Conservation (phyloP, 441 rosid genomes). For the Biscutella auriculata region DNA sequence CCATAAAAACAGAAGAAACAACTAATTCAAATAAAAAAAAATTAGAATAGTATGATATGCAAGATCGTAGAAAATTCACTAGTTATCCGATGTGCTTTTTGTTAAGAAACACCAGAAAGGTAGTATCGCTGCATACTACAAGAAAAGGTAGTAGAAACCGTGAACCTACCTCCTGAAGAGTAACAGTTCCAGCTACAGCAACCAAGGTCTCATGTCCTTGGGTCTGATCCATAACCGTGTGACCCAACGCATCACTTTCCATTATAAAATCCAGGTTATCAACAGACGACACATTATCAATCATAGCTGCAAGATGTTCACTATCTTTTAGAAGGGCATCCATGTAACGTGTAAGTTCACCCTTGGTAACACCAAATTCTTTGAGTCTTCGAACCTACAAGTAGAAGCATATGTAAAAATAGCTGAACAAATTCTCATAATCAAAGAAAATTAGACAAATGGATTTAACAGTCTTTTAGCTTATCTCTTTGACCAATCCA, state of each 20-base stretch:
- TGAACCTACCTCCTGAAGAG: slow-evolving; percentile 76
- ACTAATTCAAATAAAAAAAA: not conserved
- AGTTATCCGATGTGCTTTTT: not conserved
- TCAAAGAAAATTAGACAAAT: not conserved
- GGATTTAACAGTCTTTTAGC: not conserved
- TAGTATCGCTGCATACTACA: too few species aligned
- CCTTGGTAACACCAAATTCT: slow-evolving; percentile 96
- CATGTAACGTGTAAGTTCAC: slow-evolving; percentile 95
- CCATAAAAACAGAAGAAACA: slow-evolving; percentile 1
- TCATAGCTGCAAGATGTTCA: slow-evolving; percentile 97
- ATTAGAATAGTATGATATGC: not conserved
- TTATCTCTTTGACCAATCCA: slow-evolving; percentile 5
- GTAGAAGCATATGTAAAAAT: slow-evolving; percentile 20
- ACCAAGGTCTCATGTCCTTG: slow-evolving; percentile 94
- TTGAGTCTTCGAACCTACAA: slow-evolving; percentile 90
- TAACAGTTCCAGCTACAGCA: slow-evolving; percentile 79
- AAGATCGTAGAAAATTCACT: not conserved
- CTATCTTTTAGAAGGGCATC: slow-evolving; percentile 95
- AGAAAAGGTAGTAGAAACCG: not conserved
- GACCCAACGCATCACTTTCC: slow-evolving; percentile 97
- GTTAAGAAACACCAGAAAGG: not conserved
- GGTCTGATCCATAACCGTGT: slow-evolving; percentile 91
- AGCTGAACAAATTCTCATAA: not conserved
- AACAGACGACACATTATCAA: slow-evolving; percentile 95
- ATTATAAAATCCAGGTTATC: slow-evolving; percentile 96